A percentile compares a stretch with the other conserved stretches of the same genome.
Conservation (phyloP, 345 rosid species). For the Arabidopsis arenosa region DNA sequence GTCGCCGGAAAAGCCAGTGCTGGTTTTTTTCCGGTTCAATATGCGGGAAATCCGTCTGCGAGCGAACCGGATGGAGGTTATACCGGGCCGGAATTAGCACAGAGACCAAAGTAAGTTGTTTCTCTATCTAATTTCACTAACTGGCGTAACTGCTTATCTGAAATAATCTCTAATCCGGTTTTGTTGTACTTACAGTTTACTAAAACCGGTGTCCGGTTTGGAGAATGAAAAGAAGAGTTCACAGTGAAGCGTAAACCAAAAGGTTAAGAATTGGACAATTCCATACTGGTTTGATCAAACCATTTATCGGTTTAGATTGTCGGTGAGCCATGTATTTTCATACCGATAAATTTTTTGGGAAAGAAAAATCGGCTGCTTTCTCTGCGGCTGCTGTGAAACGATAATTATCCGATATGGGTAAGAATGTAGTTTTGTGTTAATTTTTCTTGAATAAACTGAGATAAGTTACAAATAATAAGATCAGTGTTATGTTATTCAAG, state of each 20-base stretch:
- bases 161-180: not conserved
- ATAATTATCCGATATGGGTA: slow-evolving; percentile 25
- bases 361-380: slow-evolving; percentile 26
- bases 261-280: not conserved
- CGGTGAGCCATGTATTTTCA: slow-evolving; percentile 32
- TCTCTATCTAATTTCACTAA: not conserved
- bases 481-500: slow-evolving; percentile 3
- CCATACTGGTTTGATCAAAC: slow-evolving; percentile 29
- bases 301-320: slow-evolving; percentile 36
- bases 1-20: slow-evolving; percentile 49
- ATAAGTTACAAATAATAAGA: slow-evolving; percentile 26
- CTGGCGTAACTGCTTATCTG: not conserved
- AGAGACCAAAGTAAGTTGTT: slow-evolving; percentile 51
- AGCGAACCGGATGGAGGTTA: slow-evolving; percentile 46
- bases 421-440: slow-evolving; percentile 17
- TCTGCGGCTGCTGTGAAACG: slow-evolving; percentile 32
- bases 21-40: slow-evolving; percentile 63
- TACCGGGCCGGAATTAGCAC: slow-evolving; percentile 42
- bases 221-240: slow-evolving; percentile 47
- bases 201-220: slow-evolving; percentile 57
- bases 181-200: slow-evolving; percentile 50
- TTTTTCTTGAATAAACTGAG: slow-evolving; percentile 30
- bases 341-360: slow-evolving; percentile 16
- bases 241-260: slow-evolving; percentile 40
- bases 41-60: slow-evolving; percentile 54